Evolutionary conservation across 2,329 filamentous ascomycete species (phyloP), one percentile per base, ranked within the genome.

Genomic region (Coniella lustricola): DNA sequence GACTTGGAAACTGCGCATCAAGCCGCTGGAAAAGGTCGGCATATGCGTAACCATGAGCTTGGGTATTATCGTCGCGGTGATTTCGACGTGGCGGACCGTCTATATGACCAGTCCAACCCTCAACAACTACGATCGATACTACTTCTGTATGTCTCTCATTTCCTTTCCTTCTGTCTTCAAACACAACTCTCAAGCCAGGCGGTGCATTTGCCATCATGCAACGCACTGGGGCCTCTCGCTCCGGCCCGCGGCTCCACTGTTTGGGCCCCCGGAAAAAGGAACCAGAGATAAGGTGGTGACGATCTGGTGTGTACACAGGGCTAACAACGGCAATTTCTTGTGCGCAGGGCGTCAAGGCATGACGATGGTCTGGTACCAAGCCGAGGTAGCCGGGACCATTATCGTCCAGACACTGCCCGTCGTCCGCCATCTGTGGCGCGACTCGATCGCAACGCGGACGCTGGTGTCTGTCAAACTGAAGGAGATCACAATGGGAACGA

Each of bases 381-480:
- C 73, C 18, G 74, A 77, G 58, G 64, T 76, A 49, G 68, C 72
- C 8, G 73, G 74, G 45, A 77, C 74, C 31, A 75, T 77, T 54
- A 75, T 77, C 42, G 74, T 76, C 4, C 74, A 76, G 55, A 76
- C 72, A 49, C 70, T 77, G 2, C 74, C 74, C 7, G 68, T 77
- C 14, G 56, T 77, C 12, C 69, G 74, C 12, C 71, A 73, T 0
- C 64, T 76, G 17, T 52, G 76, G 25, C 63, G 65, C 40, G 67
- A 72, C 33, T 60, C 69, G 16, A 62, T 65, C 48, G 63, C 62
- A 1, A 64, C 66, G 2, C 51, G 70, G 17, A 64, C 64, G 7
- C 67, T 64, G 5, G 65, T 54, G 39, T 52, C 52, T 33, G 35
- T 54, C 36, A 44, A 46, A 29, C 40, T 48, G 12, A 56, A 52